Evolutionary conservation across 495 filamentous ascomycete genomes (phyloP).

Genomic region (Penicillium arizonense): DNA sequence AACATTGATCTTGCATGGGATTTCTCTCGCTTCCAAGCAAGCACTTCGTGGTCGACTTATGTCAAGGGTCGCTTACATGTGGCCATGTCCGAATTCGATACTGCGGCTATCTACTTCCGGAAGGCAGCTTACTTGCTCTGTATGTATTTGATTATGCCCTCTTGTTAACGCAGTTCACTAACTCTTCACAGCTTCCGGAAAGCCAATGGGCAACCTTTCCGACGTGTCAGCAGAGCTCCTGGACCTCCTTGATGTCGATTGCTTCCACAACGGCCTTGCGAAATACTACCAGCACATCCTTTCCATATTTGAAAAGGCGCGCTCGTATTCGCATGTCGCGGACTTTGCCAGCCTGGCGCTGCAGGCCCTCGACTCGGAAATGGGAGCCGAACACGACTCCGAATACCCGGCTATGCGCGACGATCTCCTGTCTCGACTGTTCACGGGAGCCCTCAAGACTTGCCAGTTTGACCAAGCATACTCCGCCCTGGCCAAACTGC

Average conservation of each 20-base stretch:
- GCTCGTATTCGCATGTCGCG: constrained; percentile 72
- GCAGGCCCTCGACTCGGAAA: constrained; percentile 54
- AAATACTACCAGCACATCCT: constrained; percentile 87
- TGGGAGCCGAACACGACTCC: constrained; percentile 38
- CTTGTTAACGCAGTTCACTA: constrained; percentile 1
- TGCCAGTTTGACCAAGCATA: constrained; percentile 81
- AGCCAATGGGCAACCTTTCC: constrained; percentile 45
- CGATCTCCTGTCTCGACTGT: constrained; percentile 79
- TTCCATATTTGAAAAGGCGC: constrained; percentile 72
- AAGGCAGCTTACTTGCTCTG: constrained; percentile 81
- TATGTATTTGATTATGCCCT: constrained; percentile 41
- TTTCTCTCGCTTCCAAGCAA: constrained; percentile 66
- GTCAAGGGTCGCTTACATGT: constrained; percentile 80
- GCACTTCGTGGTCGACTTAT: constrained; percentile 75
- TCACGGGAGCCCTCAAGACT: constrained; percentile 73
- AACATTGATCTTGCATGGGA: constrained; percentile 73
- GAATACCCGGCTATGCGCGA: constrained; percentile 40
- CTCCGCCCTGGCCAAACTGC: constrained; percentile 69
- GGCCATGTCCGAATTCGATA: constrained; percentile 64
- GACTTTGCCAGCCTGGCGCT: constrained; percentile 82
- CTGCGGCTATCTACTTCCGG: constrained; percentile 74
- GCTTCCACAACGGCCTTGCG: constrained; percentile 73
- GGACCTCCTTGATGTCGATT: constrained; percentile 65
- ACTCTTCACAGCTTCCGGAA: constrained; percentile 36
- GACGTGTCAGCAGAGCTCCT: constrained; percentile 61